Evolutionary conservation across 768 basidiomycete species (phyloP), one percentile per base, ranked within the genome.

Genomic region (Udeniomyces megalosporus): DNA sequence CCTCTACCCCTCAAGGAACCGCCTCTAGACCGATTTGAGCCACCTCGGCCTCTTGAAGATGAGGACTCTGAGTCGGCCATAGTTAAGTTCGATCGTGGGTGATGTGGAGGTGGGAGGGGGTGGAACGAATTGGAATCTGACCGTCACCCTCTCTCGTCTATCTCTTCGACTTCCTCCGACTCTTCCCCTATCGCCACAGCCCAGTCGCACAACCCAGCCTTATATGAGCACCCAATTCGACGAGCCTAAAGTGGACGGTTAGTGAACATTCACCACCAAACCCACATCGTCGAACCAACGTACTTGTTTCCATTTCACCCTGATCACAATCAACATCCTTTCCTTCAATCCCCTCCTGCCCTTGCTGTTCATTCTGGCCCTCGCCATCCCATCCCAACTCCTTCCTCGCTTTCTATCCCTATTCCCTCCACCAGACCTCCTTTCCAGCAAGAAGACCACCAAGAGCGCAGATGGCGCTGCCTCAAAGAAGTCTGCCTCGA

Each of bases 181-280:
- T 55, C 31, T 59, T 22, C 20, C 29, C 24, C n/a, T n/a, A n/a
- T n/a, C n/a, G n/a, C 20, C 56, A 11, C 29, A 22, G 24, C 46
- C 48, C 28, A n/a, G 24, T 42, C 45, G 32, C 31, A 58, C 56
- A 49, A 31, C 59, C 60, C 62, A 55, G 50, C 54, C 51, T 35
- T 63, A 64, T 62, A 70, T 73, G 68, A 69, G 48, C 62, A 63
- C 55, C 57, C 50, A 46, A 46, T 35, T 57, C 49, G 32, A 51
- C 56, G 29, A 44, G 14, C 72, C 71, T 71, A 72, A 70, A 71
- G 70, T 71, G 67, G 70, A 70, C 69, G 66, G 73, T 74, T 51
- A 61, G 73, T 69, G 2, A 17, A 3, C 42, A 3, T 20, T 5
- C 20, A 38, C 24, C 54, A 4, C 20, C 24, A n/a, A 31, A 17